Base-by-base conservation (phyloP, 2,329 filamentous ascomycete genomes). In the Pseudogymnoascus sp. region DNA sequence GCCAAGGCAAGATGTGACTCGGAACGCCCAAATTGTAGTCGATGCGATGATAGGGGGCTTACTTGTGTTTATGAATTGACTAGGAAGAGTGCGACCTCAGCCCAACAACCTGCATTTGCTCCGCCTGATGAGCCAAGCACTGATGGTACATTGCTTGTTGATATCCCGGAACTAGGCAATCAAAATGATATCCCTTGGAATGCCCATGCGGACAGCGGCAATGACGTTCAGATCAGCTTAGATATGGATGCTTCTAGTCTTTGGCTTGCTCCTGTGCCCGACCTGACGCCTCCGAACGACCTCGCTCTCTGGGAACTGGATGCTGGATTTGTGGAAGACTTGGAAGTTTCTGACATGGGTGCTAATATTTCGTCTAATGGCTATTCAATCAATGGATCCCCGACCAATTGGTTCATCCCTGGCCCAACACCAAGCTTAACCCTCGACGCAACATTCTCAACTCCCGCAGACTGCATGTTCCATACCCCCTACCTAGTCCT, bases 391-490 rank as follows among this genome's bases (percentile, higher is more conserved):
- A 40, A 40, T 40, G n/a, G n/a, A 57, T 59, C 40, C 23, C 57
- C 64, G 26, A 21, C 63, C 62, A 57, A 67, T 61, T 66, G 63
- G 62, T 60, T 66, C 57, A 39, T 45, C 12, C 51, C 64, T 16
- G 12, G 64, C 59, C 64, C 64, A 54, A 10, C 37, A 60, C 66
- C 61, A 66, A 62, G 63, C 63, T 42, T 67, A 65, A 65, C 62
- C 47, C 29, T 65, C 60, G 65, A 65, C 18, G 16, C 65, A 40
- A 67, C 37, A 59, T 65, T 65, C 54, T 66, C 65, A 65, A 66
- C 65, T 12, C 63, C 65, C 11, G 59, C 64, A 65, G 65, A 67
- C 62, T 67, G 64, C 57, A 67, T 67, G 65, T 67, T 67, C 65
- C 64, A 67, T 37, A 67, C 65, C 31, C 65, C 64, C 23, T 67